Conservation (phyloP, 2,329 filamentous ascomycete species). For the Fusarium chuoi region DNA sequence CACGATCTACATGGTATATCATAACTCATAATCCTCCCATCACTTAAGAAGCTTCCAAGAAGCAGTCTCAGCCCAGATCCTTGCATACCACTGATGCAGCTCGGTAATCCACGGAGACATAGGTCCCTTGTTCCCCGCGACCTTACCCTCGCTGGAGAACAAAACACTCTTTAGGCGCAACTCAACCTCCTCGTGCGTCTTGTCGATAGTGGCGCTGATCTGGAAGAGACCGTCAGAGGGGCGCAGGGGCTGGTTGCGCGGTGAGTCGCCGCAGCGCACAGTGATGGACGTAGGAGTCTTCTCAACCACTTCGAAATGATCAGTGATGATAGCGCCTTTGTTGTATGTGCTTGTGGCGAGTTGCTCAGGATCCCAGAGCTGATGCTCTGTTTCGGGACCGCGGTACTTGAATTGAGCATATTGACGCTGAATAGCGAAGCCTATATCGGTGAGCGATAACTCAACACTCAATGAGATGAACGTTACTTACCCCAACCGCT, state of each 20-base stretch:
- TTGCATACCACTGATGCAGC: conserved; percentile 54
- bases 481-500: conserved; percentile 65
- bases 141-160: conserved; percentile 58
- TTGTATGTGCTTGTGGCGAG: conserved; percentile 68
- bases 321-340: conserved; percentile 71
- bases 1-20: conserved; percentile 10
- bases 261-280: conserved; percentile 73
- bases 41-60: conserved; percentile 51
- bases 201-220: conserved; percentile 70
- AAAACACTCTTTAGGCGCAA: conserved; percentile 73
- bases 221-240: conserved; percentile 74
- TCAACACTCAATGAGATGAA: neutral
- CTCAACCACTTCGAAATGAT: conserved; percentile 78
- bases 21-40: neutral
- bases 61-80: conserved; percentile 53
- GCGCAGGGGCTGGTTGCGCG: conserved; percentile 65
- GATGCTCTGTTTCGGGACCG: conserved; percentile 66
- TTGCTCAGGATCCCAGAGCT: conserved; percentile 70
- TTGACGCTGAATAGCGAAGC: conserved; percentile 67
- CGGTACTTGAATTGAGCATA: conserved; percentile 70
- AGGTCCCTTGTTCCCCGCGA: conserved; percentile 48
- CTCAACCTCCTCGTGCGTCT: conserved; percentile 67
- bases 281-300: conserved; percentile 69
- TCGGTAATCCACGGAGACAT: conserved; percentile 46
- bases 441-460: conserved; percentile 46